A percentile compares a stretch with the other conserved stretches of the same genome.
These are phyloP conservation scores for Eugenia klotzschiana DNA, from an alignment of 441 rosid species.

Conservation along the genomic window DNA sequence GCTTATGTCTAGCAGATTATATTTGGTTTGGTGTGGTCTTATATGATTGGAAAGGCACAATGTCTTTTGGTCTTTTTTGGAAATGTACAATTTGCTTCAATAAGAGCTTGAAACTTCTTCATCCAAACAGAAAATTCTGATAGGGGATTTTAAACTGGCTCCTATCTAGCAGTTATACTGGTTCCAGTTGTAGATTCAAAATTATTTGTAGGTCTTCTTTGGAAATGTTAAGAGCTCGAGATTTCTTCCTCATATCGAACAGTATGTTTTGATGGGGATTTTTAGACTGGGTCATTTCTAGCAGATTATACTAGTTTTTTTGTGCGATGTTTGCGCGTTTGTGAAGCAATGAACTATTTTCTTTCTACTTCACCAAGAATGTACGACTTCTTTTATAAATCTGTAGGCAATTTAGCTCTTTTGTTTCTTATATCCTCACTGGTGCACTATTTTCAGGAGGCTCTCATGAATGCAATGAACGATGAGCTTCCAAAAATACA, in stretches of 20 bases:
- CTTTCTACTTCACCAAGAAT: not conserved
- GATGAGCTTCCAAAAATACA: conserved; percentile 93
- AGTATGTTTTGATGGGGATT: not conserved
- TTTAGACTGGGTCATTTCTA: not conserved
- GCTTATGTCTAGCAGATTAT: not conserved
- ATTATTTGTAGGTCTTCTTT: not conserved
- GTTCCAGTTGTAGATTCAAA: not conserved
- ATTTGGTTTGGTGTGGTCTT: not conserved
- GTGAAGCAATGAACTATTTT: not conserved
- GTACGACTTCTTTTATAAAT: not conserved
- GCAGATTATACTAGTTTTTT: not conserved
- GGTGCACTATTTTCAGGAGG: conserved; percentile 38
- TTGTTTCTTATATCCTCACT: not conserved
- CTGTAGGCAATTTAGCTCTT: conserved; percentile 5
- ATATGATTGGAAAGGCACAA: not conserved
- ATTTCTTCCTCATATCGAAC: not conserved
- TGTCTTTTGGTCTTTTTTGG: not conserved
- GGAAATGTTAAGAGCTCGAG: not conserved
- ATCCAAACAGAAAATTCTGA: not conserved
- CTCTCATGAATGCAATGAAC: conserved; percentile 85
- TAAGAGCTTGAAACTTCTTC: not conserved
- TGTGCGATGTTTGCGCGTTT: not conserved
- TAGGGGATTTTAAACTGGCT: not conserved
- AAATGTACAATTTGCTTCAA: not conserved
- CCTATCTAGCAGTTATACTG: not conserved